Evolutionary conservation across 805 yeast genomes (phyloP).

Genomic region (Yarrowia osloensis): DNA sequence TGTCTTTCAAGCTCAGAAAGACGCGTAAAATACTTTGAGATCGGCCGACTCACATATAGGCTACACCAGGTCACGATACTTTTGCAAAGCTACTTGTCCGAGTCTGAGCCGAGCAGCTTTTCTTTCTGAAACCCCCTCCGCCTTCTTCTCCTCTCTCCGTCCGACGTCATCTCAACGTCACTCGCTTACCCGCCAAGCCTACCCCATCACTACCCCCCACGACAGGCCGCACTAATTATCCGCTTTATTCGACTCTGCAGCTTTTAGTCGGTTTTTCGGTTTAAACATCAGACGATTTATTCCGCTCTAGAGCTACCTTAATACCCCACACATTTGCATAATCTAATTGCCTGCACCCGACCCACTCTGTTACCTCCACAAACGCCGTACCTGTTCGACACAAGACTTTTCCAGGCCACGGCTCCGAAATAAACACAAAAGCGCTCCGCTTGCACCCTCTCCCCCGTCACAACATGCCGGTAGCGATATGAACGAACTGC

Average conservation of each 20-base stretch:
- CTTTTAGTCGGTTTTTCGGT: neutral
- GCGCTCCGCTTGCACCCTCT: neutral
- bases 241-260: neutral
- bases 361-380: no score
- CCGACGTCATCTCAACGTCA: no score
- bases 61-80: conserved; percentile 9
- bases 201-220: neutral
- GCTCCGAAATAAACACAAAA: neutral
- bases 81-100: neutral
- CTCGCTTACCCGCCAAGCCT: neutral
- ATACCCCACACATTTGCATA: conserved; percentile 26
- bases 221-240: neutral
- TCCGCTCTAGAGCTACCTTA: conserved; percentile 3
- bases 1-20: neutral
- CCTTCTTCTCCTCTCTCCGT: no score
- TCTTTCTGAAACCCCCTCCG: no score
- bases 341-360: neutral
- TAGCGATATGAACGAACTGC: conserved; percentile 26
- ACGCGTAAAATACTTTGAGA: conserved; percentile 7
- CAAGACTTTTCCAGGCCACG: neutral
- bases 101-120: neutral
- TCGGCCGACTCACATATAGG: neutral
- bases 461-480: conserved; percentile 7
- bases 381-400: no score
- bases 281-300: conserved; percentile 9